These are phyloP conservation scores for Kluyveromyces lactis DNA, from an alignment of 805 yeast genomes.

Conservation along the genomic window DNA sequence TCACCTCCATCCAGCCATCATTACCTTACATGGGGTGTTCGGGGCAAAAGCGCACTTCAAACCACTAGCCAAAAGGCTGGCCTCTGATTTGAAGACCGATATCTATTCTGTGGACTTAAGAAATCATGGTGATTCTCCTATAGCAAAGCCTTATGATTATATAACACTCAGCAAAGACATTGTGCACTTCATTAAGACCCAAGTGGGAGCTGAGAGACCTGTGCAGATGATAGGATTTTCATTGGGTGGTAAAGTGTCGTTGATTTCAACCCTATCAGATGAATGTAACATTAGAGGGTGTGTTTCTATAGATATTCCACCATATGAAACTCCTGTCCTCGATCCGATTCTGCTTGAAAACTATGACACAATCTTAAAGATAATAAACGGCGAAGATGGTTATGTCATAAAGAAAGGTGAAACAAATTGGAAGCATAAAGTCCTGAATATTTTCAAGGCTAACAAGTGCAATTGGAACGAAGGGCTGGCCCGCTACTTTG, in stretches of 20 bases:
- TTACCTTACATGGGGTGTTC: constrained; percentile 46
- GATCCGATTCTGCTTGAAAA: constrained; percentile 16
- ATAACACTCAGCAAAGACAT: constrained; percentile 37
- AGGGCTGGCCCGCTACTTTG: constrained; percentile 19
- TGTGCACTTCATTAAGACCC: constrained; percentile 26
- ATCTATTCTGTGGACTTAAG: constrained; percentile 43
- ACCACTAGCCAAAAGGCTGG: constrained; percentile 31
- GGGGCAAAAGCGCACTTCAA: constrained; percentile 41
- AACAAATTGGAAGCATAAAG: constrained; percentile 16
- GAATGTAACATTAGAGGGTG: constrained; percentile 29
- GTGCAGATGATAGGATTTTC: constrained; percentile 43
- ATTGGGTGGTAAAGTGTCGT: constrained; percentile 53
- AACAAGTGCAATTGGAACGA: constrained; percentile 14
- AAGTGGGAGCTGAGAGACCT: constrained; percentile 19
- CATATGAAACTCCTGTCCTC: constrained; percentile 18
- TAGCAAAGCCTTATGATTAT: constrained; percentile 38
- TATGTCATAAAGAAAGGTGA: constrained; percentile 13
- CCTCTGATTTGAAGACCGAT: constrained; percentile 26
- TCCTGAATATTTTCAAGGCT: constrained; percentile 13
- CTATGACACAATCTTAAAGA: constrained; percentile 15
- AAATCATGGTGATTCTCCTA: constrained; percentile 46
- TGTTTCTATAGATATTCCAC: constrained; percentile 35
- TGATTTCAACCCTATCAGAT: constrained; percentile 34
- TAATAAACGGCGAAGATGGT: constrained; percentile 11
- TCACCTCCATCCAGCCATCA: constrained; percentile 30